These are phyloP conservation scores for Suillus paluster DNA, from an alignment of 768 basidiomycete species.

Conservation along the genomic window DNA sequence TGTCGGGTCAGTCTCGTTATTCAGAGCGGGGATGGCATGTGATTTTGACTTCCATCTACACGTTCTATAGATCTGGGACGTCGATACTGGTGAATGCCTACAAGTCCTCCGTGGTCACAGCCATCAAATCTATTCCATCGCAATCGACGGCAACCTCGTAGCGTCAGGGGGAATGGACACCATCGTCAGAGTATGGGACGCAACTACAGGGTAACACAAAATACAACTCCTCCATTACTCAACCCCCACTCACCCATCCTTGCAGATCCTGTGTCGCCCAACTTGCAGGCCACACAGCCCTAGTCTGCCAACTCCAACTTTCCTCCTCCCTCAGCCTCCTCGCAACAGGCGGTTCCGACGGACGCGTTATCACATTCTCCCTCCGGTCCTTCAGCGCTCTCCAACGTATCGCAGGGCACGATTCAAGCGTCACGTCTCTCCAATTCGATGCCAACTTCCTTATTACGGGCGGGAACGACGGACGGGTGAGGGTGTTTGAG, in stretches of 20 bases:
- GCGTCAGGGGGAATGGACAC: conserved; percentile 92
- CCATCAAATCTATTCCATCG: conserved; percentile 89
- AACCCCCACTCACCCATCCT: neutral
- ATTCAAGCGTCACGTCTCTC: conserved; percentile 82
- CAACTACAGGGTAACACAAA: conserved; percentile 71
- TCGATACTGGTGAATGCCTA: conserved; percentile 87
- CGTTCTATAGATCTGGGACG: conserved; percentile 74
- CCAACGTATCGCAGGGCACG: conserved; percentile 85
- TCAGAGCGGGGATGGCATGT: conserved; percentile 1
- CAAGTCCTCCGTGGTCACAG: conserved; percentile 83
- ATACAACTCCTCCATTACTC: conserved; percentile 5
- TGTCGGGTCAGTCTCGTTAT: conserved; percentile 61
- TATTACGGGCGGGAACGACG: conserved; percentile 86
- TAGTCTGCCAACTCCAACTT: conserved; percentile 90
- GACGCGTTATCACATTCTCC: conserved; percentile 77
- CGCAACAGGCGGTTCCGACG: conserved; percentile 88
- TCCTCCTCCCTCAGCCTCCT: conserved; percentile 58
- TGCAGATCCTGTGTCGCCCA: conserved; percentile 79
- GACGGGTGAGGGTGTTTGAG: conserved; percentile 77
- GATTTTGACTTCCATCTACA: conserved; percentile 1
- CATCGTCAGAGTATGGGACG: conserved; percentile 92
- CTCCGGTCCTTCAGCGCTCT: conserved; percentile 48
- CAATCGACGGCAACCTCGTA: conserved; percentile 83
- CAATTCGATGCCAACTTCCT: conserved; percentile 86
- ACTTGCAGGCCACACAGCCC: conserved; percentile 88